Percentiles rank a stretch among this genome's conserved stretches.
phyloP scores from a whole-genome alignment of 768 basidiomycete species.

The Psilocybe cyanescens region DNA sequence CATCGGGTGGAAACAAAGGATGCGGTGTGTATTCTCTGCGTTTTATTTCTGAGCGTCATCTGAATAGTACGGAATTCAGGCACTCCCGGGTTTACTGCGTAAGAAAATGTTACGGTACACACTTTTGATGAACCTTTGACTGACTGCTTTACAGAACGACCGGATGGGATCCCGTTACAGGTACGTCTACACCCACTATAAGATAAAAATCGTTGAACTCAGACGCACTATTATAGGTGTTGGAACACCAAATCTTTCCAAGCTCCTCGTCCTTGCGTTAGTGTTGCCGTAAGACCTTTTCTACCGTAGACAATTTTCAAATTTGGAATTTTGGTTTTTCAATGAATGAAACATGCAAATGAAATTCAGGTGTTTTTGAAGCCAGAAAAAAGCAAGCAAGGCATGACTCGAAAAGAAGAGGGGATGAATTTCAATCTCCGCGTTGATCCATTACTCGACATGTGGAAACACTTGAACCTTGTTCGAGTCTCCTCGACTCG shows the following conservation, averaged over 20 bases:
- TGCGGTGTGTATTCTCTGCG: constrained; percentile 31
- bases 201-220: not conserved
- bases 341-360: too few relatives aligned
- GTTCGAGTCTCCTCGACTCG: too few relatives aligned
- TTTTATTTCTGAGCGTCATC: not conserved
- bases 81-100: constrained; percentile 40
- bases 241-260: constrained; percentile 39
- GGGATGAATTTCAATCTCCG: too few relatives aligned
- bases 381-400: too few relatives aligned
- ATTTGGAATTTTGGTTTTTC: too few relatives aligned
- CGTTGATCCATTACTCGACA: too few relatives aligned
- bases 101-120: constrained; percentile 1
- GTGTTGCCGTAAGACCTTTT: constrained; percentile 27
- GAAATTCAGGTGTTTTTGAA: too few relatives aligned
- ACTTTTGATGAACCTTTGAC: not conserved
- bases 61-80: constrained; percentile 18
- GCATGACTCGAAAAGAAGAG: too few relatives aligned
- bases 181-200: constrained; percentile 17
- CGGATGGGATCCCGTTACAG: constrained; percentile 48
- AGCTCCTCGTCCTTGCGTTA: constrained; percentile 32
- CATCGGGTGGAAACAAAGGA: constrained; percentile 41
- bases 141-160: constrained; percentile 27
- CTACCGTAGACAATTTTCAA: too few relatives aligned
- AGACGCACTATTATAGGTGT: constrained; percentile 26
- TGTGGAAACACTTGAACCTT: too few relatives aligned